A percentile compares a stretch with the other conserved stretches of the same genome.
These are phyloP conservation scores for rapeseed (Brassica napus) DNA, from an alignment of 345 rosid genomes.

Conservation along the genomic window DNA sequence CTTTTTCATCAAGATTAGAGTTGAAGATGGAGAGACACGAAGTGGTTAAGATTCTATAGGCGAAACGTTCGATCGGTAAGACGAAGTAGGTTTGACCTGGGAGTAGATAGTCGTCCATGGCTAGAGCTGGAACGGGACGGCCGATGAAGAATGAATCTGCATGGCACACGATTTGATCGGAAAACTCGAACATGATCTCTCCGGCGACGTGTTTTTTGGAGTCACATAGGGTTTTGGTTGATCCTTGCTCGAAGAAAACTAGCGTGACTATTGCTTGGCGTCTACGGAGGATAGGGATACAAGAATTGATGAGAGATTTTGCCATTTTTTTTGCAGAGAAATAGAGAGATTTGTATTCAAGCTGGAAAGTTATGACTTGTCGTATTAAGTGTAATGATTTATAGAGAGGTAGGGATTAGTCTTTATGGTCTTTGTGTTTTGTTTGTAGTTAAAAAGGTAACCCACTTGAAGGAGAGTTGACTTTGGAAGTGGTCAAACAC, in stretches of 20 bases:
- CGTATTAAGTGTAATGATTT: constrained; percentile 9
- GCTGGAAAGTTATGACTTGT: constrained; percentile 30
- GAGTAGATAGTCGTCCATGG: constrained; percentile 65
- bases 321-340: constrained; percentile 43
- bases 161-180: constrained; percentile 77
- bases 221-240: constrained; percentile 49
- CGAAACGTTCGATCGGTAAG: constrained; percentile 71
- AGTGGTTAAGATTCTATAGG: constrained; percentile 51
- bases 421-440: constrained; percentile 31
- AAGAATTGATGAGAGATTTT: constrained; percentile 36
- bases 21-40: constrained; percentile 62
- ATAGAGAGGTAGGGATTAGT: not conserved
- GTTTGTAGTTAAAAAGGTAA: constrained; percentile 14
- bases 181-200: constrained; percentile 86
- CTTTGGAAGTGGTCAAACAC: constrained; percentile 35
- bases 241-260: constrained; percentile 59
- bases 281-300: constrained; percentile 25
- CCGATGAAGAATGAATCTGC: constrained; percentile 94
- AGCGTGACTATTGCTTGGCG: constrained; percentile 46
- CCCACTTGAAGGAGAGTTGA: constrained; percentile 42
- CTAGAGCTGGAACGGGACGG: constrained; percentile 61
- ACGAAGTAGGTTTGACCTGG: constrained; percentile 79
- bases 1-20: constrained; percentile 32
- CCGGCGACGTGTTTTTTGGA: constrained; percentile 70
- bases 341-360: not conserved